Conservation (phyloP, 2,329 filamentous ascomycete species). For the Paecilomyces dactylethromorphus region DNA sequence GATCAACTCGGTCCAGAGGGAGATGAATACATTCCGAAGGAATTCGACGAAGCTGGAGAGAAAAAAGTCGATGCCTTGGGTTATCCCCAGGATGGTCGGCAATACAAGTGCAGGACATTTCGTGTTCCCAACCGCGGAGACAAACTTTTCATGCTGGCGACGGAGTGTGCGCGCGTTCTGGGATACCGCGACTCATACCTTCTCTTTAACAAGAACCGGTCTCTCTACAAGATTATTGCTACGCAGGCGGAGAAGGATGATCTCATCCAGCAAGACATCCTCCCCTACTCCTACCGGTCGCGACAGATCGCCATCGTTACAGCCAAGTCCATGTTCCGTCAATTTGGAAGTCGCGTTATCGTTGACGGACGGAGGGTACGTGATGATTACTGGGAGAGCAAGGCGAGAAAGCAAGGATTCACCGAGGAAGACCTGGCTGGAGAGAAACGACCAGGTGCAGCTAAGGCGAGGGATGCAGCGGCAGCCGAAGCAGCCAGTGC, state of each 20-base stretch:
- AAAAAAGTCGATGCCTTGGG: constrained; percentile 85
- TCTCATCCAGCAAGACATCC: constrained; percentile 85
- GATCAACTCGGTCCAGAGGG: constrained; percentile 84
- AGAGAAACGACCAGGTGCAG: constrained; percentile 88
- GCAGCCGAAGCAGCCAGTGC: constrained; percentile 60
- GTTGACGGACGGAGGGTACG: constrained; percentile 82
- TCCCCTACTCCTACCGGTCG: constrained; percentile 97
- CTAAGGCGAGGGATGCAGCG: constrained; percentile 78
- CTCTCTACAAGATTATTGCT: constrained; percentile 94
- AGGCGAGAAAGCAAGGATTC: constrained; percentile 94
- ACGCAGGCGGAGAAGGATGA: constrained; percentile 95
- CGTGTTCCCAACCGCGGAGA: constrained; percentile 83
- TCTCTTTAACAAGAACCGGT: constrained; percentile 97
- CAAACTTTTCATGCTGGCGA: constrained; percentile 97
- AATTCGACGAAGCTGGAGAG: constrained; percentile 88
- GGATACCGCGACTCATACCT: constrained; percentile 97
- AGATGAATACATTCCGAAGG: constrained; percentile 91
- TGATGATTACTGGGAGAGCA: constrained; percentile 98
- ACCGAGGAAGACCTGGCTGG: constrained; percentile 94
- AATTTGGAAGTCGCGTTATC: constrained; percentile 93
- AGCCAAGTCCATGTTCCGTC: constrained; percentile 94
- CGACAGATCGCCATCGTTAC: constrained; percentile 98
- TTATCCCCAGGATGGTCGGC: constrained; percentile 70
- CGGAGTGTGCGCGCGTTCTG: constrained; percentile 88
- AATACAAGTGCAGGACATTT: constrained; percentile 91